These are phyloP conservation scores for Clavaria fumosa DNA, from an alignment of 768 basidiomycete genomes.

Conservation along the genomic window DNA sequence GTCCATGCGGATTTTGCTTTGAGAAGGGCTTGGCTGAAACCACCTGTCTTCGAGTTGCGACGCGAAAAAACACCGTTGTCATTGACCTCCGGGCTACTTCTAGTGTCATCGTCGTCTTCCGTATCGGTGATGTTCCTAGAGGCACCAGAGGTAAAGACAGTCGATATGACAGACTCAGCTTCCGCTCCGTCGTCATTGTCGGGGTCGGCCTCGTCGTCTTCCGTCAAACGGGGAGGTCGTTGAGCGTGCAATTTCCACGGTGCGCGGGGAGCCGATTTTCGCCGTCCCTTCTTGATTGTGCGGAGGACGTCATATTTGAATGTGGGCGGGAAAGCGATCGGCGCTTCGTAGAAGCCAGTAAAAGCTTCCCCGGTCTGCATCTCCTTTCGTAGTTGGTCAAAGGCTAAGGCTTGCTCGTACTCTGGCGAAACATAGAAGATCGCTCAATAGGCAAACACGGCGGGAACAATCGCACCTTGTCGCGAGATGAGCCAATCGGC, in stretches of 20 bases:
- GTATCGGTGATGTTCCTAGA: constrained; percentile 24
- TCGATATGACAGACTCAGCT: constrained; percentile 38
- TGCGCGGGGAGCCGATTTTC: constrained; percentile 22
- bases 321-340: constrained; percentile 79
- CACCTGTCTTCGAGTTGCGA: too few relatives aligned
- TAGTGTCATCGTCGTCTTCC: constrained; percentile 29
- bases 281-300: constrained; percentile 35
- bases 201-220: constrained; percentile 28
- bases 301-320: constrained; percentile 83
- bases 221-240: constrained; percentile 18
- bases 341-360: constrained; percentile 62
- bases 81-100: too few relatives aligned
- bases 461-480: too few relatives aligned
- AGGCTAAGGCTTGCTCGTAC: constrained; percentile 71
- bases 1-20: constrained; percentile 46
- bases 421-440: constrained; percentile 40
- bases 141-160: constrained; percentile 31
- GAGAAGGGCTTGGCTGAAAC: too few relatives aligned
- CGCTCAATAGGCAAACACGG: neutral
- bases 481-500: constrained; percentile 88
- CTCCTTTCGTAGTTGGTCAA: constrained; percentile 74
- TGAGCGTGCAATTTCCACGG: constrained; percentile 23
- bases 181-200: constrained; percentile 31
- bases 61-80: too few relatives aligned
- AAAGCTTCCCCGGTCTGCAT: constrained; percentile 61